Conservation (phyloP, 2,329 filamentous ascomycete species). For the Saccharata proteae region DNA sequence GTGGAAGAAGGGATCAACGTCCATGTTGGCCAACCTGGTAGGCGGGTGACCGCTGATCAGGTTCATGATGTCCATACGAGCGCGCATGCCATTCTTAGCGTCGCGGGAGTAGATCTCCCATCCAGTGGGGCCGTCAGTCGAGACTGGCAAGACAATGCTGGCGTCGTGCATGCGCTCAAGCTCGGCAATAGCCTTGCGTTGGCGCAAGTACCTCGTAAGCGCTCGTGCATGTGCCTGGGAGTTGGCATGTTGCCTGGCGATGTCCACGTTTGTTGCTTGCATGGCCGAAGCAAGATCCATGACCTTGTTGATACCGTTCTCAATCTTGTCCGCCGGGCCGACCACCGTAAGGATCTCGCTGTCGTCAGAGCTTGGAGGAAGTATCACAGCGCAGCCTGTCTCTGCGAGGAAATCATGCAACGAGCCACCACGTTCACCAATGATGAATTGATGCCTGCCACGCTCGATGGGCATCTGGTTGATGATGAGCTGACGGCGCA, state of each 20-base stretch:
- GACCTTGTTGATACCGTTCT: constrained; percentile 65
- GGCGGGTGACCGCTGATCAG: constrained; percentile 66
- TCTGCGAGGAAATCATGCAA: constrained; percentile 78
- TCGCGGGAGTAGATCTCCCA: constrained; percentile 87
- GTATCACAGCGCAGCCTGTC: constrained; percentile 78
- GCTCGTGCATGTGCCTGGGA: constrained; percentile 72
- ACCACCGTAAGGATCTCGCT: constrained; percentile 77
- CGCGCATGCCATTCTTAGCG: constrained; percentile 62
- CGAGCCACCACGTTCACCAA: constrained; percentile 69
- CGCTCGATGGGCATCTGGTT: constrained; percentile 73
- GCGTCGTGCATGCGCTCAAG: constrained; percentile 70
- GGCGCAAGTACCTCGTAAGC: constrained; percentile 75
- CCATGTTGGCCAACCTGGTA: constrained; percentile 52
- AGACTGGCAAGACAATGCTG: constrained; percentile 72
- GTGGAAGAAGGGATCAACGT: constrained; percentile 70
- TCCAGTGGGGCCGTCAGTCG: constrained; percentile 55
- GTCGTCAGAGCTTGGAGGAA: constrained; percentile 64
- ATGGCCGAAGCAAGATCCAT: constrained; percentile 83
- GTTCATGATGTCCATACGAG: constrained; percentile 61
- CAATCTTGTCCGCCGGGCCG: constrained; percentile 62
- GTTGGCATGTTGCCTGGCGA: constrained; percentile 65
- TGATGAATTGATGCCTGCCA: constrained; percentile 87
- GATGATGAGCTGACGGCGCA: constrained; percentile 63
- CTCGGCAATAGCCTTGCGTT: constrained; percentile 69
- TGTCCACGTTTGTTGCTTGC: constrained; percentile 72